A percentile compares a stretch with the other conserved stretches of the same genome.
These are phyloP conservation scores for Trametes hirsuta DNA, from an alignment of 1,284 basidiomycete genomes.

Conservation along the genomic window DNA sequence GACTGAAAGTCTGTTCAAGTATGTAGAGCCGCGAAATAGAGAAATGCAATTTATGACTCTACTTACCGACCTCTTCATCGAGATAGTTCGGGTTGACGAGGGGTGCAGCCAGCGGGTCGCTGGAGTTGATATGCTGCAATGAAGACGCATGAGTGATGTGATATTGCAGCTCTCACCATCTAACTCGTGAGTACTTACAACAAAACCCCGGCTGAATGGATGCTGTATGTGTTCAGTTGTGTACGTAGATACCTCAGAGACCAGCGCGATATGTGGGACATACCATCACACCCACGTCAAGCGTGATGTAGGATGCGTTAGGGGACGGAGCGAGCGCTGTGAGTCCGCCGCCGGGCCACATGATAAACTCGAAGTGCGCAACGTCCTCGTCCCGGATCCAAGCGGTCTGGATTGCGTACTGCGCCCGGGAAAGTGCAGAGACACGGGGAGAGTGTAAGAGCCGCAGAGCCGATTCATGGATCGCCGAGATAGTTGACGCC, in stretches of 20 bases:
- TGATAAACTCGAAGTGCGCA: slow-evolving; percentile 10
- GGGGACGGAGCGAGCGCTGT: slow-evolving; percentile 2
- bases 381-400: slow-evolving; percentile 7
- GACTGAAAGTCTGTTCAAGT: not conserved
- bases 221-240: not conserved
- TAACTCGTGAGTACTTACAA: not conserved
- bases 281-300: slow-evolving; percentile 7
- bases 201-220: not conserved
- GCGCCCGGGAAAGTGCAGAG: slow-evolving; percentile 8
- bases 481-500: not conserved
- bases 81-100: not conserved
- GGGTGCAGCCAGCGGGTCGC: not conserved
- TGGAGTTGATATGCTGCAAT: not conserved
- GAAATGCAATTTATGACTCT: no score
- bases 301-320: slow-evolving; percentile 1
- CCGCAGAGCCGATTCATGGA: slow-evolving; percentile 1
- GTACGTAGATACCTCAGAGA: no score
- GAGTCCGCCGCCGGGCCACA: slow-evolving; percentile 7
- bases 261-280: not conserved
- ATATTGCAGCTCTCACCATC: no score
- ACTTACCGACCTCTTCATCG: not conserved
- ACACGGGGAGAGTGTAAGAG: not conserved
- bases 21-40: no score
- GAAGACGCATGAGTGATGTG: not conserved
- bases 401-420: slow-evolving; percentile 9